phyloP scores from a whole-genome alignment of 352 stramenopile genomes.

The Phytopythium ostracodes region DNA sequence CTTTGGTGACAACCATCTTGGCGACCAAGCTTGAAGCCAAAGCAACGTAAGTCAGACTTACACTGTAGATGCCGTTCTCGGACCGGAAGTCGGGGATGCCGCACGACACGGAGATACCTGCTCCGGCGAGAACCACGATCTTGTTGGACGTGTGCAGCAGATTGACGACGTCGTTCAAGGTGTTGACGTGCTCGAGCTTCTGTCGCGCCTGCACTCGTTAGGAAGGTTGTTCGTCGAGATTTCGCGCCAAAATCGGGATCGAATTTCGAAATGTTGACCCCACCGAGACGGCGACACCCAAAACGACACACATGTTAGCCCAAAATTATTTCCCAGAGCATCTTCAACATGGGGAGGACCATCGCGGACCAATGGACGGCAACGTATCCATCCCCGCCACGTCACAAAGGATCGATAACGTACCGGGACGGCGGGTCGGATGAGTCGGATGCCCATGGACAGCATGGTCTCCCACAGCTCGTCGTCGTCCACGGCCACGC shows the following conservation, averaged over 20 bases:
- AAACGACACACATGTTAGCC: not conserved
- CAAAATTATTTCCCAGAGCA: constrained; percentile 5
- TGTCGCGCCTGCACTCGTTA: constrained; percentile 23
- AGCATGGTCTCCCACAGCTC: constrained; percentile 84
- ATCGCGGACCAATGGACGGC: constrained; percentile 1
- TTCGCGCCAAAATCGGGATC: too few species aligned
- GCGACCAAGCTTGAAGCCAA: too few species aligned
- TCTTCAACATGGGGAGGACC: constrained; percentile 4
- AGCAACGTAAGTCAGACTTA: constrained; percentile 35
- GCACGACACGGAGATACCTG: constrained; percentile 95
- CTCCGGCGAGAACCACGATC: constrained; percentile 91
- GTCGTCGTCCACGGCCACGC: constrained; percentile 70
- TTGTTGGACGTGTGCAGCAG: constrained; percentile 76
- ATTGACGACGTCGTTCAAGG: constrained; percentile 70
- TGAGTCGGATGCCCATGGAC: constrained; percentile 79
- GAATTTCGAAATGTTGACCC: too few species aligned
- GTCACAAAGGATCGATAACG: constrained; percentile 6
- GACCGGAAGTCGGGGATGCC: constrained; percentile 99
- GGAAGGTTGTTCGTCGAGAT: too few species aligned
- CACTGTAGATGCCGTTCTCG: constrained; percentile 88
- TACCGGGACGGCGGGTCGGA: constrained; percentile 61
- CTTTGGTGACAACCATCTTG: too few species aligned
- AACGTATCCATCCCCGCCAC: constrained; percentile 1
- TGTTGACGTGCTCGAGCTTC: constrained; percentile 52
- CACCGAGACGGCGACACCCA: not conserved